Base-by-base conservation (phyloP, 2,329 filamentous ascomycete genomes). In the Aaosphaeria pasadenensis region DNA sequence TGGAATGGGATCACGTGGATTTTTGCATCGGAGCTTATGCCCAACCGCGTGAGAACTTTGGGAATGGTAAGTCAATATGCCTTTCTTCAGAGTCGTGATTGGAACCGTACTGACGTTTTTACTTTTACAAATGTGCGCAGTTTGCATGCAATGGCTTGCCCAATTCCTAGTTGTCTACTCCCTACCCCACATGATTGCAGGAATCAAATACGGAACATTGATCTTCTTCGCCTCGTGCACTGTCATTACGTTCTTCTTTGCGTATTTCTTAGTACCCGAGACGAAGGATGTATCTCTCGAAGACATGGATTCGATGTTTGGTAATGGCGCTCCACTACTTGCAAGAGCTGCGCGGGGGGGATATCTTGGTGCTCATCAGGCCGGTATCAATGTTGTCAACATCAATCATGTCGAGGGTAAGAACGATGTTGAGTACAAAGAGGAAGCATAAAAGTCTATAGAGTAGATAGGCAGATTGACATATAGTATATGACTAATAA, bases 281-380 rank as follows among this genome's bases (percentile, higher is more conserved):
- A 94, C 89, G 46, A 92, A 92, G 76, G 87, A 86, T 6, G 77
- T 90, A 5, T 83, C 80, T 0, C 79, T 92, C n/a, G 89, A 94
- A 68, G 80, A 92, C 70, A 83, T 94, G 45, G 88, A 94, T 74
- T 82, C 82, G 76, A 91, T 91, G 87, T 84, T 91, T 79, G 87
- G 48, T 6, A 51, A 42, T 31, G 49, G 49, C 4, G 51, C 49
- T 11, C 46, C 51, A 3, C 11, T 47, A 7, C 17, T 44, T 6
- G 49, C 51, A 3, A 42, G 42, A 24, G 42, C 47, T 5, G 49
- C 46, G 5, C 42, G 51, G 29, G 47, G 39, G 39, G 32, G 44
- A 13, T 54, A 49, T 31, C 17, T 47, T 7, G 46, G 45, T 11
- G 51, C 49, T n/a, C 49, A 49, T 30, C 42, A 46, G 39, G 49